A percentile compares a stretch with the other conserved stretches of the same genome.
phyloP scores from a whole-genome alignment of 2,329 filamentous ascomycete genomes.

The Sporothrix curviconia region DNA sequence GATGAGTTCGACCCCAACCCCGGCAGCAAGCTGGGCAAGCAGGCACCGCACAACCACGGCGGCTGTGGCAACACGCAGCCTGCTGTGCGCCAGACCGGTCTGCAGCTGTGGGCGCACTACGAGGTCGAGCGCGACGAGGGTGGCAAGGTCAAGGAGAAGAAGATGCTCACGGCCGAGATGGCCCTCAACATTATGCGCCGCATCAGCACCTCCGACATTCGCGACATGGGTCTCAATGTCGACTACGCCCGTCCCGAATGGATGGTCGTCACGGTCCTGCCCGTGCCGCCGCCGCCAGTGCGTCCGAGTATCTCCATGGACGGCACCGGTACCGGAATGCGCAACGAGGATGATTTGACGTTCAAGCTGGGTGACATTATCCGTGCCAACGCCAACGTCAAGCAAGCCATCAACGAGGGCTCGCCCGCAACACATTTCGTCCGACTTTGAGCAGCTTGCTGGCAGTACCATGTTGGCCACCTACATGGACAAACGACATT shows the following conservation, averaged over 20 bases:
- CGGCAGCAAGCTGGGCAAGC: slow-evolving; percentile 43
- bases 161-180: slow-evolving; percentile 73
- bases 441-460: slow-evolving; percentile 86
- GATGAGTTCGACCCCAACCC: slow-evolving; percentile 56
- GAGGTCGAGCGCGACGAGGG: slow-evolving; percentile 75
- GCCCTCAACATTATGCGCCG: slow-evolving; percentile 81
- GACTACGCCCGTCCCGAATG: slow-evolving; percentile 96
- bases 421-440: slow-evolving; percentile 84
- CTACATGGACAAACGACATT: slow-evolving; percentile 99
- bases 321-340: slow-evolving; percentile 82
- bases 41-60: slow-evolving; percentile 59
- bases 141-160: slow-evolving; percentile 67
- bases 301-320: slow-evolving; percentile 97
- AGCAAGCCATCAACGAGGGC: slow-evolving; percentile 83
- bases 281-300: slow-evolving; percentile 91
- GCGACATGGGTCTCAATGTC: slow-evolving; percentile 82
- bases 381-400: slow-evolving; percentile 90
- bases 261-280: slow-evolving; percentile 94
- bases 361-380: slow-evolving; percentile 99
- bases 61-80: slow-evolving; percentile 92
- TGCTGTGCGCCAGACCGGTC: slow-evolving; percentile 75
- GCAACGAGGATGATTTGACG: slow-evolving; percentile 97
- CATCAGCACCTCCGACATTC: slow-evolving; percentile 74
- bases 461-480: slow-evolving; percentile 98
- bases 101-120: slow-evolving; percentile 71